phyloP scores from a whole-genome alignment of 2,329 filamentous ascomycete species.

The Aspergillus ochraceoroseus region DNA sequence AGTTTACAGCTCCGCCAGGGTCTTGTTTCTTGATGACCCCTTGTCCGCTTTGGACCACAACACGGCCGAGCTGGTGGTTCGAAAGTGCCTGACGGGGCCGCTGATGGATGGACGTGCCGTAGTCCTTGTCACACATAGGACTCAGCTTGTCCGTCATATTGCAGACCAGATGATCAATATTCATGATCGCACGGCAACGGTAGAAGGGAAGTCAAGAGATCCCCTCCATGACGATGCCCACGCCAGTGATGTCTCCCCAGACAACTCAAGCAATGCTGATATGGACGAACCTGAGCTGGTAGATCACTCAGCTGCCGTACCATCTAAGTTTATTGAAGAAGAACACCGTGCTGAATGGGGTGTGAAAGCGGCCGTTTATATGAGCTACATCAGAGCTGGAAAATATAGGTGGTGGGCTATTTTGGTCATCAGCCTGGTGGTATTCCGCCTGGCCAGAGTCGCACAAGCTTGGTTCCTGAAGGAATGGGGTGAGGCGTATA shows the following conservation, averaged over 20 bases:
- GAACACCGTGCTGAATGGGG: slow-evolving; percentile 69
- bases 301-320: slow-evolving; percentile 50
- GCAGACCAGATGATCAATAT: slow-evolving; percentile 72
- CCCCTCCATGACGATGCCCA: slow-evolving; percentile 41
- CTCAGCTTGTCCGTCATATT: slow-evolving; percentile 65
- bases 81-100: slow-evolving; percentile 53
- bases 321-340: slow-evolving; percentile 74
- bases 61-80: slow-evolving; percentile 58
- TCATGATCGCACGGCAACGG: slow-evolving; percentile 53
- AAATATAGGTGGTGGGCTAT: slow-evolving; percentile 67
- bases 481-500: slow-evolving; percentile 76
- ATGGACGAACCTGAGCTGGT: slow-evolving; percentile 35
- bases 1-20: slow-evolving; percentile 53
- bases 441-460: slow-evolving; percentile 62
- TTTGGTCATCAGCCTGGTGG: slow-evolving; percentile 57
- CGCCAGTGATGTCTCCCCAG: slow-evolving; percentile 20
- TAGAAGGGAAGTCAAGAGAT: slow-evolving; percentile 48
- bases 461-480: slow-evolving; percentile 77
- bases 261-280: slow-evolving; percentile 19
- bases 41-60: slow-evolving; percentile 59
- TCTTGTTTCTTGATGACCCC: slow-evolving; percentile 57
- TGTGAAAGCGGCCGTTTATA: slow-evolving; percentile 71
- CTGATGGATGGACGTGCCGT: slow-evolving; percentile 52
- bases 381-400: slow-evolving; percentile 79
- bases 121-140: slow-evolving; percentile 61